Percentiles rank a stretch among this genome's conserved stretches.
These are phyloP conservation scores for Cucumis melo DNA, from an alignment of 306 rosid genomes.

Conservation along the genomic window DNA sequence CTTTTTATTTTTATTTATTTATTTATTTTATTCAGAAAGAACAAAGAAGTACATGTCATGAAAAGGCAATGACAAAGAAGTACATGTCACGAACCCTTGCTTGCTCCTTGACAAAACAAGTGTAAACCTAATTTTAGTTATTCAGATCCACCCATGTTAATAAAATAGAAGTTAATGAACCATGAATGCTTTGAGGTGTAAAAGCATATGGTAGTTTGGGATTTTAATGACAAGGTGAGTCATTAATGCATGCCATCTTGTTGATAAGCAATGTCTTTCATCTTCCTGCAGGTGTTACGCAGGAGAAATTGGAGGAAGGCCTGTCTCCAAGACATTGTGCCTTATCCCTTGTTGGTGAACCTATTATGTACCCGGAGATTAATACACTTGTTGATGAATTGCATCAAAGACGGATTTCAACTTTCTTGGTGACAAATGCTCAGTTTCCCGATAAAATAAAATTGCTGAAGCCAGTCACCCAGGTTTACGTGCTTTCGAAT, in stretches of 20 bases:
- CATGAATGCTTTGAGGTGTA: not conserved
- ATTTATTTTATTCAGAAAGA: not conserved
- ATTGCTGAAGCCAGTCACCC: constrained; percentile 62
- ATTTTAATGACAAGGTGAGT: not conserved
- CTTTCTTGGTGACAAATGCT: constrained; percentile 93
- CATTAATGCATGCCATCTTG: not conserved
- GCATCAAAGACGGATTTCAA: constrained; percentile 70
- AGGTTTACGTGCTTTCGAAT: constrained; percentile 30
- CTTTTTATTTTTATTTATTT: no score
- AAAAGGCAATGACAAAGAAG: not conserved
- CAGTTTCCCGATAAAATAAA: constrained; percentile 91
- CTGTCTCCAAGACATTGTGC: constrained; percentile 93
- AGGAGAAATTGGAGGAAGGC: constrained; percentile 83
- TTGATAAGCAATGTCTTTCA: constrained; percentile 8
- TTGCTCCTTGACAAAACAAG: not conserved
- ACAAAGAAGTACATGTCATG: not conserved
- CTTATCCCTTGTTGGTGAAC: constrained; percentile 96
- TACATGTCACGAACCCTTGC: not conserved
- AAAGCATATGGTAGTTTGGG: not conserved
- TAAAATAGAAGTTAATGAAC: not conserved
- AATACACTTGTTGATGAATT: constrained; percentile 80
- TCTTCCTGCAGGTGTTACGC: constrained; percentile 57
- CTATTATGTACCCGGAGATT: constrained; percentile 96
- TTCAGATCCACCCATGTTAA: not conserved
- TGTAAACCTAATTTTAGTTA: not conserved